These are phyloP conservation scores for Tetracladium maxilliforme DNA, from an alignment of 2,329 filamentous ascomycete species.

Conservation along the genomic window DNA sequence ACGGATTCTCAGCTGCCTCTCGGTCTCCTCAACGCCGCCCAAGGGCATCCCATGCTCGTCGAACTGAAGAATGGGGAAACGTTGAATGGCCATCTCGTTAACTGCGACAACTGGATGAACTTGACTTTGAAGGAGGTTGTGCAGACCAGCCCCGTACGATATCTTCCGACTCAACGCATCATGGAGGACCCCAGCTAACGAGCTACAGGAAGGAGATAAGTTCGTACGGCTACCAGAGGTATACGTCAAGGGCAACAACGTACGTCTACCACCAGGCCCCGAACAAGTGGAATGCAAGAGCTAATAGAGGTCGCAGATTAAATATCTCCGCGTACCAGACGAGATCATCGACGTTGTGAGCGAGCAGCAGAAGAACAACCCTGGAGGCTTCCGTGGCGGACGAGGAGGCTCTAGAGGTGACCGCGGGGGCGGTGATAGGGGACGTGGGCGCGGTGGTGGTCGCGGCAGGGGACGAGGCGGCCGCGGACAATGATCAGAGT, in stretches of 20 bases:
- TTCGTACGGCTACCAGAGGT: conserved; percentile 87
- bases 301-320: conserved; percentile 51
- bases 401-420: conserved; percentile 44
- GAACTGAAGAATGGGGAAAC: conserved; percentile 97
- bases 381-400: conserved; percentile 47
- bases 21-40: conserved; percentile 84
- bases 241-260: conserved; percentile 95
- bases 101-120: conserved; percentile 99
- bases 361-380: conserved; percentile 67
- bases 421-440: conserved; percentile 33
- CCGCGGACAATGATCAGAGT: no score
- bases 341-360: conserved; percentile 91
- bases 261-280: conserved; percentile 24
- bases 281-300: no score
- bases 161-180: neutral
- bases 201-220: conserved; percentile 69
- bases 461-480: conserved; percentile 22
- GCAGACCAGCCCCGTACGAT: conserved; percentile 68
- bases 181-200: conserved; percentile 5
- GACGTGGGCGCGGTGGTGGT: conserved; percentile 32
- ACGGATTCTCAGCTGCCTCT: conserved; percentile 47
- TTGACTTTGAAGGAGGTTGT: conserved; percentile 93
- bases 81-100: conserved; percentile 87
- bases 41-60: conserved; percentile 95
- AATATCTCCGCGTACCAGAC: conserved; percentile 91